These are phyloP conservation scores for Oemleria cerasiformis DNA, from an alignment of 306 rosid genomes.

Conservation along the genomic window DNA sequence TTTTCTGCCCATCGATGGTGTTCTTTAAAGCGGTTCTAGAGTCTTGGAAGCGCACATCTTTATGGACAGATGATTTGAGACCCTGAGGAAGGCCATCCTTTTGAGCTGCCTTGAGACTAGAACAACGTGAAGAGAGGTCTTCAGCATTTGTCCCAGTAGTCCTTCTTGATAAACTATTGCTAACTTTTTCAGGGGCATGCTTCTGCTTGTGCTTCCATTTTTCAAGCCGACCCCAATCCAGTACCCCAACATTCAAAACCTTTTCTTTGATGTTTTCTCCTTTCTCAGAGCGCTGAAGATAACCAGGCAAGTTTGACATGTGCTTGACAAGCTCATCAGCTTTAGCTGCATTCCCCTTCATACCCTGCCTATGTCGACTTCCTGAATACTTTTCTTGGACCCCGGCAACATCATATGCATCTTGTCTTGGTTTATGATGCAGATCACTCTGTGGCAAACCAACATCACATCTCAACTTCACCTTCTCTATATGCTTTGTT, in stretches of 20 bases:
- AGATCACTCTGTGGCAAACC: constrained; percentile 30
- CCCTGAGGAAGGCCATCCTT: constrained; percentile 31
- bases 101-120: constrained; percentile 34
- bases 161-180: constrained; percentile 32
- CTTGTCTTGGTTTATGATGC: constrained; percentile 27
- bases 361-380: constrained; percentile 25
- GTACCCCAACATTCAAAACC: constrained; percentile 86
- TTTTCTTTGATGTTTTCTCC: constrained; percentile 52
- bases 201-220: constrained; percentile 67
- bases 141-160: constrained; percentile 25
- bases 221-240: constrained; percentile 81
- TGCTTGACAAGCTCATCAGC: constrained; percentile 83
- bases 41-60: constrained; percentile 35
- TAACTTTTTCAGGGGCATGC: constrained; percentile 30
- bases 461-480: constrained; percentile 33
- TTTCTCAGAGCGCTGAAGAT: constrained; percentile 58
- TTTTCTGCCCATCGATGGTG: constrained; percentile 37
- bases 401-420: constrained; percentile 23
- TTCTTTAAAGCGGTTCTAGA: constrained; percentile 37
- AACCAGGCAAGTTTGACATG: constrained; percentile 84
- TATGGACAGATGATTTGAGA: constrained; percentile 33
- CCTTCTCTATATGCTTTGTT: constrained; percentile 30
- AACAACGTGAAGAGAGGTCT: constrained; percentile 26
- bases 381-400: constrained; percentile 18
- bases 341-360: constrained; percentile 37